A percentile compares a stretch with the other conserved stretches of the same genome.
Evolutionary conservation across 2,329 filamentous ascomycete genomes (phyloP).

Genomic region (Aureobasidium pullulans): DNA sequence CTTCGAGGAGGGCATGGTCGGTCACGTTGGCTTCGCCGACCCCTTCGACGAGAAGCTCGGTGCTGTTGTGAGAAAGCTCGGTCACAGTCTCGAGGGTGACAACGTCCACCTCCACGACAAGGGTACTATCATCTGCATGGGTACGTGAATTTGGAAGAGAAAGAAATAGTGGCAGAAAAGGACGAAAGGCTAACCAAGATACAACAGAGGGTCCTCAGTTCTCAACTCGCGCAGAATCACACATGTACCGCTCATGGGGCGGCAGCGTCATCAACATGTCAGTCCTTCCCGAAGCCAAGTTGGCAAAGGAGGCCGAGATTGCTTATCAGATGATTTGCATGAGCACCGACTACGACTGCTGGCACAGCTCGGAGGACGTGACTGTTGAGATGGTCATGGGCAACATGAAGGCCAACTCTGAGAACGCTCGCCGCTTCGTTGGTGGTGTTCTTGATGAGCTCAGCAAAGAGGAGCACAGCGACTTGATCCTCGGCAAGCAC

Average conservation of each 20-base stretch:
- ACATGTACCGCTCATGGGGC: slow-evolving; percentile 92
- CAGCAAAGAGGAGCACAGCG: slow-evolving; percentile 65
- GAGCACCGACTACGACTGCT: slow-evolving; percentile 99
- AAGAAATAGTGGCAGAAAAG: background rate
- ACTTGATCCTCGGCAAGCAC: slow-evolving; percentile 74
- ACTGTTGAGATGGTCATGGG: slow-evolving; percentile 96
- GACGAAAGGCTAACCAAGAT: background rate
- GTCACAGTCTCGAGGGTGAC: slow-evolving; percentile 69
- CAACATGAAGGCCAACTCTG: slow-evolving; percentile 88
- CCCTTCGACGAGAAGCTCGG: slow-evolving; percentile 80
- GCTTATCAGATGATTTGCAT: slow-evolving; percentile 99
- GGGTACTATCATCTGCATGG: slow-evolving; percentile 87
- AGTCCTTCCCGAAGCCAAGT: slow-evolving; percentile 86
- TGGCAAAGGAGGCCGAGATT: slow-evolving; percentile 92
- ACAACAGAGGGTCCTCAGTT: slow-evolving; percentile 92
- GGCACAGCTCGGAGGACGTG: slow-evolving; percentile 73
- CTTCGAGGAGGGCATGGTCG: slow-evolving; percentile 86
- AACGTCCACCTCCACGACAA: slow-evolving; percentile 76
- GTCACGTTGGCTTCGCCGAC: slow-evolving; percentile 91
- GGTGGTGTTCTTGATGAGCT: slow-evolving; percentile 82
- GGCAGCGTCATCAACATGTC: slow-evolving; percentile 98
- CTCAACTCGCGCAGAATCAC: slow-evolving; percentile 88
- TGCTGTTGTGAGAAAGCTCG: slow-evolving; percentile 69
- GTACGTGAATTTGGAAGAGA: slow-evolving; percentile 39
- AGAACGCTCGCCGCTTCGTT: slow-evolving; percentile 80